These are phyloP conservation scores for Pseudogymnoascus verrucosus DNA, from an alignment of 2,329 filamentous ascomycete genomes.

Conservation along the genomic window DNA sequence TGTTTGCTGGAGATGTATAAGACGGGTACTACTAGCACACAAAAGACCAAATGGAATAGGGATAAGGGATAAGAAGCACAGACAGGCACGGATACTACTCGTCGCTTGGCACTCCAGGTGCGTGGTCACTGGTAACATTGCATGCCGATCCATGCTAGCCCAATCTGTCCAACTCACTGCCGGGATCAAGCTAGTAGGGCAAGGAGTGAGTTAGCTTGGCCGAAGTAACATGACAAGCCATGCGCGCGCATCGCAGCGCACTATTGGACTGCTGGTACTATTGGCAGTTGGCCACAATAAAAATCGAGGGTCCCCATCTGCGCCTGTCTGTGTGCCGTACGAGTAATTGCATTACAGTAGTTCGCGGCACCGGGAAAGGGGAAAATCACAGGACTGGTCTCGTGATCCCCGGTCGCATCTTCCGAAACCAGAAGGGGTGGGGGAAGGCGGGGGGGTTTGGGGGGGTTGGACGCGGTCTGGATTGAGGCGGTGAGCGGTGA, in stretches of 20 bases:
- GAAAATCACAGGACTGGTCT: background rate
- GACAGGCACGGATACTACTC: constrained; percentile 1
- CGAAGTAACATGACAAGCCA: background rate
- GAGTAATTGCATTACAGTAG: constrained; percentile 6
- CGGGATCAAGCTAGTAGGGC: background rate
- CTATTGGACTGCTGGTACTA: background rate
- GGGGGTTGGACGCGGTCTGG: background rate
- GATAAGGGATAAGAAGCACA: background rate
- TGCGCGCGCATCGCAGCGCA: background rate
- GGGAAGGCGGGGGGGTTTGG: background rate
- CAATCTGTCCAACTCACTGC: background rate
- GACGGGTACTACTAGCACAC: background rate
- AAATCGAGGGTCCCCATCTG: background rate
- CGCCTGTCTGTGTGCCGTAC: background rate
- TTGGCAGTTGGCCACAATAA: background rate
- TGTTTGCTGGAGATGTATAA: background rate
- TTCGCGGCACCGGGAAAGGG: background rate
- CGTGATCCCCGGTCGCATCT: background rate
- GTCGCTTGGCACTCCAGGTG: constrained; percentile 5
- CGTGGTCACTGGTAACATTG: constrained; percentile 7
- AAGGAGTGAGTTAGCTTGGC: background rate
- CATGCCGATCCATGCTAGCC: constrained; percentile 5
- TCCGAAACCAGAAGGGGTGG: background rate
- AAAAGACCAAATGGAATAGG: background rate
- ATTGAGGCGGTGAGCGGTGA: constrained; percentile 8